Evolutionary conservation across 2,329 filamentous ascomycete genomes (phyloP).

Genomic region (Trichoderma lentiforme): DNA sequence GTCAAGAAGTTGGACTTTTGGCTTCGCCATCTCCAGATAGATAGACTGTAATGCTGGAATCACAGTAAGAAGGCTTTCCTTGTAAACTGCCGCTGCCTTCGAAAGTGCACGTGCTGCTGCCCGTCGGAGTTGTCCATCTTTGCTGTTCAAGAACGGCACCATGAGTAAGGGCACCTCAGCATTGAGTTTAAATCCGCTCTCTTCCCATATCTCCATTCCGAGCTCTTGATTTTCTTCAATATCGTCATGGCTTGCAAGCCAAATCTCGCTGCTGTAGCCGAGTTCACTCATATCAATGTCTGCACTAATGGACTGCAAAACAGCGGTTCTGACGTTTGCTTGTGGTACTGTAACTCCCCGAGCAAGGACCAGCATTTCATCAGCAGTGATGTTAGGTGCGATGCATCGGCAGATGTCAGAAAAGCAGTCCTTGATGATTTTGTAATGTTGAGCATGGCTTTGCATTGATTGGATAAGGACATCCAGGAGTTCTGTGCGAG

Average conservation of each 20-base stretch:
- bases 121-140: constrained; percentile 76
- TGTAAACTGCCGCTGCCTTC: constrained; percentile 63
- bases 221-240: constrained; percentile 81
- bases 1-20: constrained; percentile 78
- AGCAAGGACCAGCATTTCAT: constrained; percentile 74
- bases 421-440: constrained; percentile 88
- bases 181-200: constrained; percentile 73
- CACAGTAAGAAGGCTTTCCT: constrained; percentile 57
- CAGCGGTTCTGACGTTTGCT: constrained; percentile 73
- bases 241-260: constrained; percentile 90
- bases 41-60: constrained; percentile 63
- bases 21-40: constrained; percentile 78
- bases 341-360: constrained; percentile 77
- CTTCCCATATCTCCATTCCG: constrained; percentile 89
- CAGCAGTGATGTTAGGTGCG: constrained; percentile 70
- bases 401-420: constrained; percentile 81
- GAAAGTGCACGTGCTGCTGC: constrained; percentile 80
- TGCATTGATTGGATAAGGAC: constrained; percentile 81
- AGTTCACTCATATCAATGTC: constrained; percentile 90
- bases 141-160: constrained; percentile 74
- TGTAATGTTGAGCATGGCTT: constrained; percentile 87
- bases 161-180: constrained; percentile 63
- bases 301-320: constrained; percentile 83
- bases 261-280: constrained; percentile 84
- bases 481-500: constrained; percentile 69